phyloP scores from a whole-genome alignment of 192 early-diverging fungal genomes.

The Coemansia sp. region DNA sequence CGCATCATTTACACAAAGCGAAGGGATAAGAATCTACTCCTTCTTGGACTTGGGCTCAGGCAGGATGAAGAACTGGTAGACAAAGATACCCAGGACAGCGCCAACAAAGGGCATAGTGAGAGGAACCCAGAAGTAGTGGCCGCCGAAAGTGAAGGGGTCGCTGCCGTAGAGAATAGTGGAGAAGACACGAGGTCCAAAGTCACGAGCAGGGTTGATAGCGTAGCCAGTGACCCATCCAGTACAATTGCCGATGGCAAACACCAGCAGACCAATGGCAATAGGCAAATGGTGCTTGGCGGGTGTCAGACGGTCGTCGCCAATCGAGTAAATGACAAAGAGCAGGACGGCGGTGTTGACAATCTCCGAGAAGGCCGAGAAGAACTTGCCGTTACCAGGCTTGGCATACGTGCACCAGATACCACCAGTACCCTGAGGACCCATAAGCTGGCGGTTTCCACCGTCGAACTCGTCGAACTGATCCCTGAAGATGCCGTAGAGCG shows the following conservation, averaged over 20 bases:
- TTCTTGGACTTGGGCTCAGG: constrained; percentile 55
- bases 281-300: constrained; percentile 61
- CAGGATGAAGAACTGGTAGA: constrained; percentile 64
- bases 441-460: constrained; percentile 56
- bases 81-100: constrained; percentile 59
- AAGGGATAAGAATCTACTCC: constrained; percentile 18
- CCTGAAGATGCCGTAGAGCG: constrained; percentile 67
- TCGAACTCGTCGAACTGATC: constrained; percentile 62
- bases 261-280: constrained; percentile 63
- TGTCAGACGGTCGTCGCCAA: constrained; percentile 63
- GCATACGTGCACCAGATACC: constrained; percentile 71
- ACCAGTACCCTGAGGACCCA: constrained; percentile 59
- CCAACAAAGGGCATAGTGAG: constrained; percentile 70
- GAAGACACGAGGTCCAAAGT: constrained; percentile 80
- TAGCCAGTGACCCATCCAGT: constrained; percentile 70
- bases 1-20: not conserved
- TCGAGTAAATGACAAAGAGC: constrained; percentile 64
- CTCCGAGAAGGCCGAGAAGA: constrained; percentile 65
- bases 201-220: constrained; percentile 78
- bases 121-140: constrained; percentile 76
- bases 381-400: constrained; percentile 56
- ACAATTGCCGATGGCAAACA: constrained; percentile 65
- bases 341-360: constrained; percentile 70
- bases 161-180: constrained; percentile 66
- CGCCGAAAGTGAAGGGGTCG: constrained; percentile 66